Percentiles rank a stretch among this genome's conserved stretches.
These are phyloP conservation scores for Cercospora sp. DNA, from an alignment of 2,329 filamentous ascomycete species.

Conservation along the genomic window DNA sequence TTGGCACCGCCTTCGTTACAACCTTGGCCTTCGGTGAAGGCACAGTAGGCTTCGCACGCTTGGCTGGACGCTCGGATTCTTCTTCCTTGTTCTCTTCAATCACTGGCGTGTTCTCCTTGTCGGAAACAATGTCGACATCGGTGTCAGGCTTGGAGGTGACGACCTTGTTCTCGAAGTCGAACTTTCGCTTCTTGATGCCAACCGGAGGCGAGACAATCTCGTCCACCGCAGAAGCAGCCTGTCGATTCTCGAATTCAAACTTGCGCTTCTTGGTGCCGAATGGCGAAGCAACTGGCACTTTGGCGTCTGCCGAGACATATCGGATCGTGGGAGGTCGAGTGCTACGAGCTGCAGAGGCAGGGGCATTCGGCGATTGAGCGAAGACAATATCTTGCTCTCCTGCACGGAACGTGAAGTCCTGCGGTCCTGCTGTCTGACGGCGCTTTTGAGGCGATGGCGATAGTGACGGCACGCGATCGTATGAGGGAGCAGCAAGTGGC, in stretches of 20 bases:
- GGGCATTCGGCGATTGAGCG: slow-evolving; percentile 40
- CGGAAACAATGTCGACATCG: slow-evolving; percentile 31
- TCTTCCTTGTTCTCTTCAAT: slow-evolving; percentile 35
- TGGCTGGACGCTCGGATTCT: slow-evolving; percentile 30
- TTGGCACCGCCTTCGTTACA: slow-evolving; percentile 12
- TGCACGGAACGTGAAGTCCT: slow-evolving; percentile 53
- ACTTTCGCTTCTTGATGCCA: slow-evolving; percentile 22
- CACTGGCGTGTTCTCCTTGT: slow-evolving; percentile 46
- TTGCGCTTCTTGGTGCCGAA: slow-evolving; percentile 48
- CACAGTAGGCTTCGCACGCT: slow-evolving; percentile 30
- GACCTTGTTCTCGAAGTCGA: slow-evolving; percentile 23
- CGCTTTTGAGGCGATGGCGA: slow-evolving; percentile 38
- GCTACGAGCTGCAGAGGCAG: slow-evolving; percentile 25
- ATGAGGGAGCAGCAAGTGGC: slow-evolving; percentile 21
- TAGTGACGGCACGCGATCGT: slow-evolving; percentile 28
- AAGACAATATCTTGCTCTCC: slow-evolving; percentile 47
- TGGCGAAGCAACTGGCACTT: slow-evolving; percentile 18
- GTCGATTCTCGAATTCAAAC: slow-evolving; percentile 38
- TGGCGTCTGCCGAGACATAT: slow-evolving; percentile 44
- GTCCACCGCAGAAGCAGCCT: slow-evolving; percentile 40
- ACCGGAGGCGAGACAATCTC: slow-evolving; percentile 36
- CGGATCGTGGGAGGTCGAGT: slow-evolving; percentile 46
- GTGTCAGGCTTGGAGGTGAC: slow-evolving; percentile 1
- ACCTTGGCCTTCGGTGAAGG: slow-evolving; percentile 6
- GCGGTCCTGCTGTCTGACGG: slow-evolving; percentile 40